Conservation (phyloP, 1,284 basidiomycete genomes). For the Trichosporon asahii region DNA sequence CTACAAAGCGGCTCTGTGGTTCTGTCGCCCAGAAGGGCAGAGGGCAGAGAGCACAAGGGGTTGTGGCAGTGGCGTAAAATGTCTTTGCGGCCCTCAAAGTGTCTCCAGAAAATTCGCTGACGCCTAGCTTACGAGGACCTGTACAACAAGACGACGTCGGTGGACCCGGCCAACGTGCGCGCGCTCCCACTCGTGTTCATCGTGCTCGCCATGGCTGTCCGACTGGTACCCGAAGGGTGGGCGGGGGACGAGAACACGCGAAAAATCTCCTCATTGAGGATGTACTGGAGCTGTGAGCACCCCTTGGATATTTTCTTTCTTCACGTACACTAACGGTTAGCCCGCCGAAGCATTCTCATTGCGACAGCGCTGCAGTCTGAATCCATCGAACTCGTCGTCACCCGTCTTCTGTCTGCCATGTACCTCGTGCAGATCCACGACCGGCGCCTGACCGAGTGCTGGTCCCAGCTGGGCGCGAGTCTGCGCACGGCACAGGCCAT, state of each 20-base stretch:
- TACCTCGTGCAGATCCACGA: constrained; percentile 72
- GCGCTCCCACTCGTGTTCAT: constrained; percentile 89
- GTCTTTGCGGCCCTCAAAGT: too few relatives aligned
- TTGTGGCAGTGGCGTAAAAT: too few relatives aligned
- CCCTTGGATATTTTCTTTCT: neutral
- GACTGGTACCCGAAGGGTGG: constrained; percentile 78
- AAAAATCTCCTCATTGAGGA: constrained; percentile 73
- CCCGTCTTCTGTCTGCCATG: constrained; percentile 81
- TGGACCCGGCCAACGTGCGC: constrained; percentile 76
- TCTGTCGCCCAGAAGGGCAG: too few relatives aligned
- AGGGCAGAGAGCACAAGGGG: too few relatives aligned
- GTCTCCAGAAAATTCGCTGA: neutral
- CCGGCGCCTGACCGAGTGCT: constrained; percentile 65
- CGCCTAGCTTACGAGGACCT: constrained; percentile 66
- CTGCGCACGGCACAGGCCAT: constrained; percentile 90
- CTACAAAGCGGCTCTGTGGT: too few relatives aligned
- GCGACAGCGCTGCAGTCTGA: constrained; percentile 87
- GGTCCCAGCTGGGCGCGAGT: constrained; percentile 90
- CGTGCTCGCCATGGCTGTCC: constrained; percentile 82
- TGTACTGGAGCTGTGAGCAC: constrained; percentile 89
- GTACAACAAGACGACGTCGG: constrained; percentile 66
- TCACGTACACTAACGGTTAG: constrained; percentile 52
- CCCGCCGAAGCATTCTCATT: constrained; percentile 76
- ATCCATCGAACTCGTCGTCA: constrained; percentile 81
- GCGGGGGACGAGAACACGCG: constrained; percentile 71